Percentiles rank a stretch among this genome's conserved stretches.
phyloP scores from a whole-genome alignment of 352 stramenopile species.

The Globisporangium lucens region DNA sequence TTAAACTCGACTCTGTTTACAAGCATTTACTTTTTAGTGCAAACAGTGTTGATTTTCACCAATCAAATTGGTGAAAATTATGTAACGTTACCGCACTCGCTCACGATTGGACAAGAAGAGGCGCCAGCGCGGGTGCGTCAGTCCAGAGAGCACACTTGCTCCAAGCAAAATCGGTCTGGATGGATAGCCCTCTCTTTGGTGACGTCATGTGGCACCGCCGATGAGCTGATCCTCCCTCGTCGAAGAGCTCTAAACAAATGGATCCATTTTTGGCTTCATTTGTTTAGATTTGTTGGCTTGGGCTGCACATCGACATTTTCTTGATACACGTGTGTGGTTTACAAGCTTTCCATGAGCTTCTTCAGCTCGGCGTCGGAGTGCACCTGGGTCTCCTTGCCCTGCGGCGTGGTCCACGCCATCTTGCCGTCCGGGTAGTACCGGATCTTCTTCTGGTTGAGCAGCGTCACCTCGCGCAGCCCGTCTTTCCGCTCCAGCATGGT shows the following conservation, averaged over 20 bases:
- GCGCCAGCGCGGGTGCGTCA: neutral
- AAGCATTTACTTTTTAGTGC: neutral
- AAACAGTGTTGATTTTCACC: neutral
- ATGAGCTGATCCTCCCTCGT: neutral
- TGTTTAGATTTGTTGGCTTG: too few relatives aligned
- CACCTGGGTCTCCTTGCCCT: conserved; percentile 53
- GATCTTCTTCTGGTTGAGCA: conserved; percentile 68
- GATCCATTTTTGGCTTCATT: neutral
- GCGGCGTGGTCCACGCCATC: conserved; percentile 49
- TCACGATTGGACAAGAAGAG: neutral
- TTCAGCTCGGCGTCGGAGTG: conserved; percentile 63
- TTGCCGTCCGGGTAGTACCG: conserved; percentile 73
- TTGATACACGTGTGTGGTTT: neutral
- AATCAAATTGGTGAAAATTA: neutral
- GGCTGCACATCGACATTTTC: too few relatives aligned
- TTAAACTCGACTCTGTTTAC: neutral
- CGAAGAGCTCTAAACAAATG: neutral
- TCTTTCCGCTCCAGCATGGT: conserved; percentile 75
- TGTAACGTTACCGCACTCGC: neutral
- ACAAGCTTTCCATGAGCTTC: conserved; percentile 42
- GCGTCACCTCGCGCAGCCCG: conserved; percentile 73
- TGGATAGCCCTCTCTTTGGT: neutral
- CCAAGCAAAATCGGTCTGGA: neutral
- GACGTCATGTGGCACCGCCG: neutral
- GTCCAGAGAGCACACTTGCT: neutral